phyloP scores from a whole-genome alignment of 768 basidiomycete species.

The Lactarius tabidus region DNA sequence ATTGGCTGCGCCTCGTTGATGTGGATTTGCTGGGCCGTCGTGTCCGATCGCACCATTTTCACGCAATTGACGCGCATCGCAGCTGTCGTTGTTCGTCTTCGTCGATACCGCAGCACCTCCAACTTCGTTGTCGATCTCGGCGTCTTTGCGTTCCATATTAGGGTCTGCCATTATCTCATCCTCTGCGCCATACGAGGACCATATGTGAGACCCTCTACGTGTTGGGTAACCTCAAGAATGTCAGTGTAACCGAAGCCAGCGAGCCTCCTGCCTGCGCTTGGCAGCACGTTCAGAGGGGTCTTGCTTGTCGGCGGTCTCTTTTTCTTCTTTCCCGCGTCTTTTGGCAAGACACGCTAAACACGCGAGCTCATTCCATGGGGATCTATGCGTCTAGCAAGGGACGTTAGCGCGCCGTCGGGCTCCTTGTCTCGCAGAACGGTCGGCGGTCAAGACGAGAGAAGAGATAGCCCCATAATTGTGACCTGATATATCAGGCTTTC shows the following conservation, averaged over 20 bases:
- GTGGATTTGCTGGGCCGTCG: slow-evolving; percentile 46
- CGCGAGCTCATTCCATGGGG: slow-evolving; percentile 91
- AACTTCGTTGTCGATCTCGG: slow-evolving; percentile 90
- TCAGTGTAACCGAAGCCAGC: slow-evolving; percentile 78
- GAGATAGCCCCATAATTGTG: slow-evolving; percentile 98
- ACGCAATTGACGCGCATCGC: slow-evolving; percentile 48
- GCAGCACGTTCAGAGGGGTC: slow-evolving; percentile 53
- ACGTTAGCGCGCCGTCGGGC: slow-evolving; percentile 93
- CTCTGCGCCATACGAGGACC: slow-evolving; percentile 88
- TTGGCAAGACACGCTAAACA: slow-evolving; percentile 74
- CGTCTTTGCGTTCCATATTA: slow-evolving; percentile 75
- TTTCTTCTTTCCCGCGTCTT: slow-evolving; percentile 92
- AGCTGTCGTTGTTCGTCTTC: slow-evolving; percentile 80
- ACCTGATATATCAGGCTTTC: slow-evolving; percentile 76
- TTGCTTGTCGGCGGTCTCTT: slow-evolving; percentile 62
- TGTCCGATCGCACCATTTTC: slow-evolving; percentile 41
- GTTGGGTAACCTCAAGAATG: slow-evolving; percentile 91
- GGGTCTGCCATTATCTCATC: slow-evolving; percentile 77
- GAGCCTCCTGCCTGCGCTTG: slow-evolving; percentile 60
- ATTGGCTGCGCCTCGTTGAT: slow-evolving; percentile 41
- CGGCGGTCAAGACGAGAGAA: slow-evolving; percentile 90
- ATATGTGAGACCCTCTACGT: slow-evolving; percentile 90
- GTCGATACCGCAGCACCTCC: slow-evolving; percentile 97
- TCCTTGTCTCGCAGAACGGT: slow-evolving; percentile 88
- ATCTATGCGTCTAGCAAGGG: slow-evolving; percentile 88